Conservation (phyloP, 805 yeast genomes). For the Metschnikowia shivogae region DNA sequence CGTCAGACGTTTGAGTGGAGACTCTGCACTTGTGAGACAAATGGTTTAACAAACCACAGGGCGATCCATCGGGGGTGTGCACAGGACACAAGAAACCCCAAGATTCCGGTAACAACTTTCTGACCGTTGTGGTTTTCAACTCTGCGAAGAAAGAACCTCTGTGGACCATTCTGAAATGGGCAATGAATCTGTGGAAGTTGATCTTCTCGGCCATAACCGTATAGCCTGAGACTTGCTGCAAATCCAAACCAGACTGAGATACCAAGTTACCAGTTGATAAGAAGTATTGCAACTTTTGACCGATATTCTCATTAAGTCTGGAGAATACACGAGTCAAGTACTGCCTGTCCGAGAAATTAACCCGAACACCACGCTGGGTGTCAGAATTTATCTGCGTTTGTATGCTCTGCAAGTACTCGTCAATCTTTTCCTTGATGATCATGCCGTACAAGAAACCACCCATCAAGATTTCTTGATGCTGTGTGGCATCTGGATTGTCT, state of each 20-base stretch:
- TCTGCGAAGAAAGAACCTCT: conserved; percentile 99
- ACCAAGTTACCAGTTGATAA: conserved; percentile 95
- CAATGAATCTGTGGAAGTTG: conserved; percentile 91
- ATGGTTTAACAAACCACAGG: conserved; percentile 97
- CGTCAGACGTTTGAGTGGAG: conserved; percentile 73
- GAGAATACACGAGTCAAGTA: conserved; percentile 75
- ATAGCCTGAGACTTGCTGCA: conserved; percentile 96
- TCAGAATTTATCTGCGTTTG: conserved; percentile 74
- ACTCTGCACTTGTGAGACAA: conserved; percentile 92
- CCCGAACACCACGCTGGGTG: conserved; percentile 71
- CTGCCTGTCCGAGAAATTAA: conserved; percentile 78
- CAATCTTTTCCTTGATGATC: conserved; percentile 94
- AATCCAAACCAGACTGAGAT: conserved; percentile 93
- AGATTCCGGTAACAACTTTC: conserved; percentile 93
- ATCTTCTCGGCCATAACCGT: conserved; percentile 99
- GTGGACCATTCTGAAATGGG: conserved; percentile 99
- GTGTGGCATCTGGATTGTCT: conserved; percentile 98
- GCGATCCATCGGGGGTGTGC: conserved; percentile 99
- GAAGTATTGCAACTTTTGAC: conserved; percentile 90
- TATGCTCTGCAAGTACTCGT: conserved; percentile 78
- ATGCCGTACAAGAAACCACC: conserved; percentile 97
- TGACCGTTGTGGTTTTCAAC: conserved; percentile 93
- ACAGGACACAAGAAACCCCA: conserved; percentile 99
- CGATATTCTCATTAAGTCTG: conserved; percentile 88
- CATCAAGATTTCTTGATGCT: conserved; percentile 92